These are phyloP conservation scores for Leptographium lundbergii DNA, from an alignment of 2,329 filamentous ascomycete species.

Conservation along the genomic window DNA sequence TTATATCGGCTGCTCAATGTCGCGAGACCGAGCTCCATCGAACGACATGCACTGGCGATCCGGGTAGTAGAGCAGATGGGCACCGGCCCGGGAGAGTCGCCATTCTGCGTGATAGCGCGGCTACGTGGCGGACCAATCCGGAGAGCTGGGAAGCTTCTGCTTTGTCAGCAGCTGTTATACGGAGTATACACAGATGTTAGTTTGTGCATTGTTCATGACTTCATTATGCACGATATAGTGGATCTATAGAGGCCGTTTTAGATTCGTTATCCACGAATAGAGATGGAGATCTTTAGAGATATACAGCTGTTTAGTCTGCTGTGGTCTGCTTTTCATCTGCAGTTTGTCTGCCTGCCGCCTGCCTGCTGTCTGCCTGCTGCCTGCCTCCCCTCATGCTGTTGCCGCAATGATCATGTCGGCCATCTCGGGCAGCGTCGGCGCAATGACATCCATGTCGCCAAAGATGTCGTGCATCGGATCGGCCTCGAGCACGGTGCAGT, in stretches of 20 bases:
- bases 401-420: constrained; percentile 23
- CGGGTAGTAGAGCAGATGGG: not conserved
- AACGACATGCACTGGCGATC: not conserved
- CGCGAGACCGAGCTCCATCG: not conserved
- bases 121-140: not conserved
- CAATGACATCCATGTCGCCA: constrained; percentile 34
- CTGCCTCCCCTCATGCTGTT: not conserved
- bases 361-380: not conserved
- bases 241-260: no score
- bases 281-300: no score
- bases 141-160: not conserved
- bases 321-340: no score
- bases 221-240: no score
- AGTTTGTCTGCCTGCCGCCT: no score
- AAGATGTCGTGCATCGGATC: constrained; percentile 36
- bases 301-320: no score
- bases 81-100: not conserved
- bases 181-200: no score
- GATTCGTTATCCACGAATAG: no score
- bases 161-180: no score
- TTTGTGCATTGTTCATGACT: no score
- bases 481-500: constrained; percentile 35
- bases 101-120: not conserved
- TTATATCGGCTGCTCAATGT: not conserved
- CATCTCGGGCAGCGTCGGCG: constrained; percentile 30